Evolutionary conservation across 805 yeast genomes (phyloP), one percentile per base, ranked within the genome.

Genomic region (Wickerhamomyces queroliae): DNA sequence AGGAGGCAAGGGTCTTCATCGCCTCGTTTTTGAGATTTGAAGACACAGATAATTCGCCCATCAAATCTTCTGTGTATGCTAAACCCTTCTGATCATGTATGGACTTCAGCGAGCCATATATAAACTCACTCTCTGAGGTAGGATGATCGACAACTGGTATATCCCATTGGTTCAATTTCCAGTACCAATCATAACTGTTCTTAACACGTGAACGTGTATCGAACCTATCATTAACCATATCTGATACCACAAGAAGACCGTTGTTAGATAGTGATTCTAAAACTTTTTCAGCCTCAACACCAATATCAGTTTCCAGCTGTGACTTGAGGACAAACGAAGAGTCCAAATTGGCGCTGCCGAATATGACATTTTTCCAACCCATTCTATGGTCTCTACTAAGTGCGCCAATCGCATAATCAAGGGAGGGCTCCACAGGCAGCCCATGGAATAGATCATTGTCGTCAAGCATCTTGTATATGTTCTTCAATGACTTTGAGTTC

Each of bases 91-190:
- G 44, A 26, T 73, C 78, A 25, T 63, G 63, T 5, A 77, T 49
- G 5, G 55, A 53, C 46, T 75, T 80, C 43, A 83, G 61, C 1
- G 76, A 54, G 4, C 66, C 63, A 52, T 82, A 87, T 2, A 80
- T 58, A 2, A 67, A 61, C 33, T 71, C 72, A 33, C 74, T 67
- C 29, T 67, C 73, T 1, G 64, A 57, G 0, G 39, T 37, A 0
- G 71, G 54, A 0, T 42, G 46, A 3, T 52, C 55, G 1, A 80
- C 68, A 0, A 55, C 44, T 0, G 95, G 86, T 2, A 84, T 44
- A 39, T 82, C 83, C 97, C 97, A 90, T 36, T 76, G 74, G 32
- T 72, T 74, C 30, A 90, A 59, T 52, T 83, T 83, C 88, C 96
- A 82, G 1, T 80, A 74, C 76, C 88, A 80, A 42, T 74, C 78